phyloP scores from a whole-genome alignment of 768 basidiomycete species.

The Omphalotus guepiniiformis region DNA sequence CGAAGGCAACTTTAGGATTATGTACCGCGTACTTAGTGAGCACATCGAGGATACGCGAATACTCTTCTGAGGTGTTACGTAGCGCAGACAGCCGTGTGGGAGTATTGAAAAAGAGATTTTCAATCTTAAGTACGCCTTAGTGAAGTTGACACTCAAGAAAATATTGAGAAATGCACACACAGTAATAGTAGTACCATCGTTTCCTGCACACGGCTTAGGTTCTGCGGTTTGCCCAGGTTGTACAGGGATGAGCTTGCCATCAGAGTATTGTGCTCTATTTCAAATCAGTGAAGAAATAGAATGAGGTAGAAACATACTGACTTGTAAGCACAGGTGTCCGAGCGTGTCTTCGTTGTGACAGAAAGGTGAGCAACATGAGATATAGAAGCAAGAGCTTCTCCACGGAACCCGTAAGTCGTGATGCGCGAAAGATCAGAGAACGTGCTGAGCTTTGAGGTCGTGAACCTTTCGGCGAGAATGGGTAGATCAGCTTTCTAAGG shows the following conservation, averaged over 20 bases:
- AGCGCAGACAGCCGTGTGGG: slow-evolving; percentile 85
- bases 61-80: slow-evolving; percentile 85
- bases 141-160: not conserved
- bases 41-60: slow-evolving; percentile 85
- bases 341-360: slow-evolving; percentile 86
- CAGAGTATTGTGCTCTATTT: slow-evolving; percentile 72
- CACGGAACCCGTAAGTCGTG: slow-evolving; percentile 92
- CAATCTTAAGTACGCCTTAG: slow-evolving; percentile 53
- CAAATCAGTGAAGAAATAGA: not conserved
- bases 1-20: slow-evolving; percentile 83
- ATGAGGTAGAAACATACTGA: slow-evolving; percentile 35
- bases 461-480: slow-evolving; percentile 90
- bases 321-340: slow-evolving; percentile 90
- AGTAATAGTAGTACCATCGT: slow-evolving; percentile 87
- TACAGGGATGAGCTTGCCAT: slow-evolving; percentile 66
- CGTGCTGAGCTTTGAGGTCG: slow-evolving; percentile 85
- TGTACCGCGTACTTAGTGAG: slow-evolving; percentile 92
- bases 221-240: slow-evolving; percentile 71
- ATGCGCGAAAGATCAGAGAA: slow-evolving; percentile 86
- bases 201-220: slow-evolving; percentile 89
- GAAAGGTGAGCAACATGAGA: slow-evolving; percentile 89
- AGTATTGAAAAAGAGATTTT: slow-evolving; percentile 93
- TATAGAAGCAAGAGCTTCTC: slow-evolving; percentile 94
- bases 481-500: slow-evolving; percentile 80
- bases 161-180: slow-evolving; percentile 37